phyloP scores from a whole-genome alignment of 352 stramenopile genomes.

The Globisporangium spiculum region DNA sequence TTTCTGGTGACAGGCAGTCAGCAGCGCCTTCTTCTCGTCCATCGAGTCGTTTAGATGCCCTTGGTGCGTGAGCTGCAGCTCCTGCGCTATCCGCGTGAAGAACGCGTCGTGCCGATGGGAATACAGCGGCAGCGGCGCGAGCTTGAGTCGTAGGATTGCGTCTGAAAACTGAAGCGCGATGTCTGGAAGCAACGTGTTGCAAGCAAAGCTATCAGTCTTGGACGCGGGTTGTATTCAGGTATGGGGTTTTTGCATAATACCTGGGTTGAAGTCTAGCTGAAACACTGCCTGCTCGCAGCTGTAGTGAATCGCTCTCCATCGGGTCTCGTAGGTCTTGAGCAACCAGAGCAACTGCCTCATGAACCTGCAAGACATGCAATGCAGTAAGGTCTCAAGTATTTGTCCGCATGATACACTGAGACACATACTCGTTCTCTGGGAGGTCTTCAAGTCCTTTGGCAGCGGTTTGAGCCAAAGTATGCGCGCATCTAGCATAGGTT shows the following conservation, averaged over 20 bases:
- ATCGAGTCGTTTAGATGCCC: conserved; percentile 28
- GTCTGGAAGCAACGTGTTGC: conserved; percentile 16
- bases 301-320: conserved; percentile 49
- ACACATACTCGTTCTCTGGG: conserved; percentile 21
- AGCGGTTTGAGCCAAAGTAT: conserved; percentile 22
- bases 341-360: conserved; percentile 40
- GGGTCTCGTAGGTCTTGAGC: conserved; percentile 30
- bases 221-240: background rate
- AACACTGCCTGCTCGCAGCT: conserved; percentile 44
- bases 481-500: conserved; percentile 35
- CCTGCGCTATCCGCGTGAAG: conserved; percentile 36
- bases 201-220: background rate
- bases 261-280: conserved; percentile 45
- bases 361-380: conserved; percentile 22
- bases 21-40: conserved; percentile 33
- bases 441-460: conserved; percentile 8
- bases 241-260: conserved; percentile 14
- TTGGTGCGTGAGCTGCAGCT: conserved; percentile 39
- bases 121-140: conserved; percentile 16
- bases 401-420: too few species aligned
- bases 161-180: conserved; percentile 36
- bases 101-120: conserved; percentile 21
- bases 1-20: conserved; percentile 24
- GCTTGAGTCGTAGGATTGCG: conserved; percentile 25
- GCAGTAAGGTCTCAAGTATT: too few species aligned